phyloP scores from a whole-genome alignment of 371 early-diverging fungal genomes.

The Mucor piriformis region DNA sequence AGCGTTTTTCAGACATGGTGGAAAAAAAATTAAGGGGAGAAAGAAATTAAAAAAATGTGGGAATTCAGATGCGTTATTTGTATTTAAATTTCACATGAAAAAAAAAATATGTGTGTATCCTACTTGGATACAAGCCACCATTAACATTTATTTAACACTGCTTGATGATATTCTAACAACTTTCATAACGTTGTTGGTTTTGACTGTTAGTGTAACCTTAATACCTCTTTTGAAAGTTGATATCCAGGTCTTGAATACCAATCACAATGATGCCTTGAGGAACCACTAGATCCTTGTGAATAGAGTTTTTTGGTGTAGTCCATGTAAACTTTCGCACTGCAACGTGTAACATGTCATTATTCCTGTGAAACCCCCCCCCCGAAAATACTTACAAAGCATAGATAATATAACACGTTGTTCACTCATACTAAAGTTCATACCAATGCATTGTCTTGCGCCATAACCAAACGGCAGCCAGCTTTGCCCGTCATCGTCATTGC shows the following conservation, averaged over 20 bases:
- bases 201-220: slow-evolving; percentile 3
- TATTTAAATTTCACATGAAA: background rate
- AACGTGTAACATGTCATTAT: background rate
- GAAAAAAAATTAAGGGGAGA: background rate
- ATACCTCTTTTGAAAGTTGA: slow-evolving; percentile 23
- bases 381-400: slow-evolving; percentile 32
- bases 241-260: slow-evolving; percentile 9
- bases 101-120: background rate
- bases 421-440: slow-evolving; percentile 50
- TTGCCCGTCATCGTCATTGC: slow-evolving; percentile 8
- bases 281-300: slow-evolving; percentile 24
- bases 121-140: no score
- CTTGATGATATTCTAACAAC: no score
- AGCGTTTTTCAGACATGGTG: slow-evolving; percentile 12
- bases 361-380: no score
- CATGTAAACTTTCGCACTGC: slow-evolving; percentile 27
- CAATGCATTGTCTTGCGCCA: slow-evolving; percentile 36
- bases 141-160: no score
- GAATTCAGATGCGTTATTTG: background rate
- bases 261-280: slow-evolving; percentile 10
- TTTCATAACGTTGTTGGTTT: no score
- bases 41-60: slow-evolving; percentile 4
- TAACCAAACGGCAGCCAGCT: slow-evolving; percentile 38
- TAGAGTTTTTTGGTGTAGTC: slow-evolving; percentile 25
- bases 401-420: slow-evolving; percentile 50